Percentiles rank a stretch among this genome's conserved stretches.
phyloP scores from a whole-genome alignment of 192 early-diverging fungal species.

The Coemansia sp. region DNA sequence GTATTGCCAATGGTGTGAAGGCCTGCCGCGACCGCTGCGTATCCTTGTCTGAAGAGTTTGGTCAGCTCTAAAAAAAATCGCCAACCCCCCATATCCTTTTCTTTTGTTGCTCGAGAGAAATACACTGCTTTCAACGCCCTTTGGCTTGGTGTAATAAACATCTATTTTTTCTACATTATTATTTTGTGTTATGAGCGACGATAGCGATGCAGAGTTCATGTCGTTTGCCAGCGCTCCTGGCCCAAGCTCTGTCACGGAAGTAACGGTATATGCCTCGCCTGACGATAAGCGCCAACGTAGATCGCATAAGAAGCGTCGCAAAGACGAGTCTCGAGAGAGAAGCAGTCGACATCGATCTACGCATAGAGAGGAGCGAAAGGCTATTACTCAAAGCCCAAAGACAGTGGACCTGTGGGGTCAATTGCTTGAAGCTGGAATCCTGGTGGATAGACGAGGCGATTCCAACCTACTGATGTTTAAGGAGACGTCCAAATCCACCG shows the following conservation, averaged over 20 bases:
- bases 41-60: conserved; percentile 45
- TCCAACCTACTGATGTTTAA: conserved; percentile 15
- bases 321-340: conserved; percentile 1
- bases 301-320: conserved; percentile 2
- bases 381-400: background rate
- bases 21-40: conserved; percentile 37
- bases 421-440: conserved; percentile 10
- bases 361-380: conserved; percentile 7
- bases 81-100: background rate
- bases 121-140: background rate
- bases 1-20: conserved; percentile 28
- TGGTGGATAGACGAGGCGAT: conserved; percentile 26
- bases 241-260: background rate
- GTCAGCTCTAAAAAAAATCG: conserved; percentile 31
- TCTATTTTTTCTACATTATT: background rate
- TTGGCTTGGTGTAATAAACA: background rate
- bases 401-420: conserved; percentile 3
- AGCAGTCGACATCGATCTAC: background rate
- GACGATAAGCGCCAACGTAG: background rate
- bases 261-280: background rate
- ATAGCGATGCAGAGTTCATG: conserved; percentile 26
- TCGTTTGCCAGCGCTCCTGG: conserved; percentile 38
- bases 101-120: background rate
- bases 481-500: conserved; percentile 16
- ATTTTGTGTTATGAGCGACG: conserved; percentile 14